A percentile compares a stretch with the other conserved stretches of the same genome.
Evolutionary conservation across 2,329 filamentous ascomycete species (phyloP).

Genomic region (Calonectria ilicicola): DNA sequence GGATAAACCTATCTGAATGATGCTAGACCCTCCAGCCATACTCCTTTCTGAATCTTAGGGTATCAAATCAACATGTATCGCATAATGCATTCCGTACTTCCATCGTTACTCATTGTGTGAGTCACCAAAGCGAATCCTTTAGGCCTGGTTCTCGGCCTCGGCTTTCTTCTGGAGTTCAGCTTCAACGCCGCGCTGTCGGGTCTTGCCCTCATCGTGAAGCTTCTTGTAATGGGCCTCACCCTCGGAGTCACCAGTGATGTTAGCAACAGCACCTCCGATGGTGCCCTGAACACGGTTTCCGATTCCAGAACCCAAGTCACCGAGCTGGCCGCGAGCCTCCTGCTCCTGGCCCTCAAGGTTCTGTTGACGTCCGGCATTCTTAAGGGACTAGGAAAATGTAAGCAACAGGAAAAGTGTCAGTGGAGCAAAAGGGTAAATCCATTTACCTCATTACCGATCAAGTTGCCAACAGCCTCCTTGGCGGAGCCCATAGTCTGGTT

Average conservation of each 20-base stretch:
- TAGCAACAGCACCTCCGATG: conserved; percentile 78
- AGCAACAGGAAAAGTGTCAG: background rate
- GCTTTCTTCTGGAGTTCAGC: conserved; percentile 81
- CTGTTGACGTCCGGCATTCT: conserved; percentile 80
- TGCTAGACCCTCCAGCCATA: background rate
- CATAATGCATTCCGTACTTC: background rate
- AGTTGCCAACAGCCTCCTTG: conserved; percentile 83
- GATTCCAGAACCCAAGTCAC: conserved; percentile 76
- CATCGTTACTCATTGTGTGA: background rate
- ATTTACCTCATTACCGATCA: conserved; percentile 78
- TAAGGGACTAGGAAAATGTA: conserved; percentile 65
- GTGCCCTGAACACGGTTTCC: conserved; percentile 76
- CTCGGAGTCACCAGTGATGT: conserved; percentile 76
- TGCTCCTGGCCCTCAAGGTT: conserved; percentile 84
- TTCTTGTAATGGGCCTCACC: conserved; percentile 74
- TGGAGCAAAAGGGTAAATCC: conserved; percentile 10
- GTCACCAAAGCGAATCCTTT: background rate
- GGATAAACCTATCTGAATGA: conserved; percentile 2
- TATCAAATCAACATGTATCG: conserved; percentile 22
- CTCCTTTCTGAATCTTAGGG: conserved; percentile 2
- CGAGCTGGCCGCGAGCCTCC: conserved; percentile 85
- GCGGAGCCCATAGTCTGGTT: conserved; percentile 90
- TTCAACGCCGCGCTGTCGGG: conserved; percentile 85
- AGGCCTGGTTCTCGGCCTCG: conserved; percentile 53
- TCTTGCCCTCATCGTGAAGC: conserved; percentile 86